Conservation (phyloP, 768 basidiomycete genomes). For the Cubamyces sp. region DNA sequence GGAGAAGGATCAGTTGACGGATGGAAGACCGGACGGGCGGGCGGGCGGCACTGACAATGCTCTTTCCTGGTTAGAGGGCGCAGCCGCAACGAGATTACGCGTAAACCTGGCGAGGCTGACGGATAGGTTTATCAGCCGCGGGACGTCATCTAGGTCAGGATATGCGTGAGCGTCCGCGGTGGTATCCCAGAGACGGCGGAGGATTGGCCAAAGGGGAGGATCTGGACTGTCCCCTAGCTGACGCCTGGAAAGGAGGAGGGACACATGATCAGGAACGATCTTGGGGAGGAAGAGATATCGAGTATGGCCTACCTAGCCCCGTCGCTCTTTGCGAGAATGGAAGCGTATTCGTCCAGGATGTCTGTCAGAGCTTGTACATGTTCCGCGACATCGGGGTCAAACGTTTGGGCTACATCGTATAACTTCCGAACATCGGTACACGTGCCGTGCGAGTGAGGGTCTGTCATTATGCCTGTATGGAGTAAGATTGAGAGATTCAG, state of each 20-base stretch:
- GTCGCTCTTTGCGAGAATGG: conserved; percentile 53
- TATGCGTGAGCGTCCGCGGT: conserved; percentile 39
- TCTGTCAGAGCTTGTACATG: conserved; percentile 30
- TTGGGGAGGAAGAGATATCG: not conserved
- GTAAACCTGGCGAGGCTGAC: conserved; percentile 69
- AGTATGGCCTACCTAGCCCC: conserved; percentile 35
- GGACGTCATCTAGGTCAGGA: conserved; percentile 49
- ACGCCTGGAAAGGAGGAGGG: conserved; percentile 32
- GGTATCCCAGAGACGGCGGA: conserved; percentile 58
- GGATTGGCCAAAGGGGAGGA: conserved; percentile 56
- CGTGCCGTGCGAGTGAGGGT: not conserved
- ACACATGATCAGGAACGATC: conserved; percentile 6
- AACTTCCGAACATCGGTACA: conserved; percentile 35
- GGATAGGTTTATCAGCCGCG: conserved; percentile 29
- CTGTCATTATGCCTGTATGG: not conserved
- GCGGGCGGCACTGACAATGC: conserved; percentile 63
- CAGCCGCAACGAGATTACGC: conserved; percentile 81
- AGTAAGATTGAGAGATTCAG: not conserved
- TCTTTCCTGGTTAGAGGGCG: conserved; percentile 67
- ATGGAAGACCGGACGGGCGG: not conserved
- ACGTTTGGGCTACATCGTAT: conserved; percentile 46
- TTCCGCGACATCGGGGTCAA: conserved; percentile 38
- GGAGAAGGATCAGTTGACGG: conserved; percentile 1
- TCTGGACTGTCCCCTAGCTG: conserved; percentile 39
- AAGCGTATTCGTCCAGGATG: conserved; percentile 55